These are phyloP conservation scores for Annulohypoxylon moriforme DNA, from an alignment of 495 filamentous ascomycete genomes.

Conservation along the genomic window DNA sequence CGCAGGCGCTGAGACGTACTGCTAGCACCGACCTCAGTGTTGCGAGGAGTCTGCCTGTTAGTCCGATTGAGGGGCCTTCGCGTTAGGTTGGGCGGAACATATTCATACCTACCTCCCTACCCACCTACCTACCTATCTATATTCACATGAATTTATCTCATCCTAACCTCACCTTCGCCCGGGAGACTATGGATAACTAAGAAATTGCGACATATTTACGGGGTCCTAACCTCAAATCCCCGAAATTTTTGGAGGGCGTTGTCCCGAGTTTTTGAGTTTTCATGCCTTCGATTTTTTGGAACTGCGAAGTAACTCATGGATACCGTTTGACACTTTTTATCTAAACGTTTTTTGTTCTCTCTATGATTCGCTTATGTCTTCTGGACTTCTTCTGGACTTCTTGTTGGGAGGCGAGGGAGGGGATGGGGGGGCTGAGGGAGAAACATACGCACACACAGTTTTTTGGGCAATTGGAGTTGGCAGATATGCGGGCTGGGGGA, in stretches of 20 bases:
- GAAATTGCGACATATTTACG: conserved; percentile 30
- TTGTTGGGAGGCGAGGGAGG: too few relatives aligned
- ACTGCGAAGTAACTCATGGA: conserved; percentile 42
- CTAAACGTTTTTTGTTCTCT: neutral
- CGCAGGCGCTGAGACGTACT: conserved; percentile 83
- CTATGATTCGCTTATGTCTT: too few relatives aligned
- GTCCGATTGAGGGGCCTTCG: conserved; percentile 61
- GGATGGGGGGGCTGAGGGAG: conserved; percentile 23
- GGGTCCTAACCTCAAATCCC: conserved; percentile 4
- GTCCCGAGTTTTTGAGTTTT: conserved; percentile 7
- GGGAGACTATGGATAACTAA: neutral
- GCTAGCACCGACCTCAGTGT: conserved; percentile 81
- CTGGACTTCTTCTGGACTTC: too few relatives aligned
- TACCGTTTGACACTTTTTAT: conserved; percentile 45
- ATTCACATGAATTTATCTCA: conserved; percentile 2
- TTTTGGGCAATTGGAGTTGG: conserved; percentile 47
- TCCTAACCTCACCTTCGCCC: neutral
- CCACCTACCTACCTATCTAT: neutral
- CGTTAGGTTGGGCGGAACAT: conserved; percentile 22
- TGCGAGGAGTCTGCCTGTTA: conserved; percentile 69
- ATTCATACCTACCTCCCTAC: neutral
- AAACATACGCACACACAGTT: conserved; percentile 27
- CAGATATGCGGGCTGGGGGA: conserved; percentile 35
- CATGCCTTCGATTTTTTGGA: conserved; percentile 31
- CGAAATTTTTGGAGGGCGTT: conserved; percentile 26